These are phyloP conservation scores for Microdochium nivale DNA, from an alignment of 2,329 filamentous ascomycete species.

Conservation along the genomic window DNA sequence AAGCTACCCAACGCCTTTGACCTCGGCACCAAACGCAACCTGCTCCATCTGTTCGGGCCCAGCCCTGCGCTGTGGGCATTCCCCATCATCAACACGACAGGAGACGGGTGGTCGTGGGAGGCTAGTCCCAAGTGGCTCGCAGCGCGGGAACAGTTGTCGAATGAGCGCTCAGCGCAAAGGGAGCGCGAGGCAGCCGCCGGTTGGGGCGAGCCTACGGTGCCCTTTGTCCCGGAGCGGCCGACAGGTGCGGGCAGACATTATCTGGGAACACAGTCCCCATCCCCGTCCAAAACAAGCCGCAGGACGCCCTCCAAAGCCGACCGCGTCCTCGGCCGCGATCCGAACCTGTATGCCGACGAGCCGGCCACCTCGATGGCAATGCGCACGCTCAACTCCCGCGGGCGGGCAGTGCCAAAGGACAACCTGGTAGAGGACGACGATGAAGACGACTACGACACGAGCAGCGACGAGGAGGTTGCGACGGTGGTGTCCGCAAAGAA, in stretches of 20 bases:
- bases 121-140: slow-evolving; percentile 71
- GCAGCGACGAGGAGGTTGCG: slow-evolving; percentile 30
- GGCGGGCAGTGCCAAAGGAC: slow-evolving; percentile 30
- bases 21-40: slow-evolving; percentile 72
- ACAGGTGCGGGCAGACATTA: slow-evolving; percentile 25
- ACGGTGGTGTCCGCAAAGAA: slow-evolving; percentile 22
- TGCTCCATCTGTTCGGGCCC: slow-evolving; percentile 74
- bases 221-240: slow-evolving; percentile 10
- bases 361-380: slow-evolving; percentile 32
- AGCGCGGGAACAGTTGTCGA: slow-evolving; percentile 54
- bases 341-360: slow-evolving; percentile 43
- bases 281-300: slow-evolving; percentile 15
- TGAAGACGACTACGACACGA: slow-evolving; percentile 19
- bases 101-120: slow-evolving; percentile 94
- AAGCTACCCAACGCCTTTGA: slow-evolving; percentile 92
- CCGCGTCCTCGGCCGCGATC: slow-evolving; percentile 47
- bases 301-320: slow-evolving; percentile 47
- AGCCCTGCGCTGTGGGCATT: slow-evolving; percentile 66
- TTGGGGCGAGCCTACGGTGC: slow-evolving; percentile 44
- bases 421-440: slow-evolving; percentile 16
- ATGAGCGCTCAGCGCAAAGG: slow-evolving; percentile 50
- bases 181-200: slow-evolving; percentile 57
- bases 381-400: slow-evolving; percentile 36
- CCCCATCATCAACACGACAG: slow-evolving; percentile 76
- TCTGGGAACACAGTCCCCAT: slow-evolving; percentile 9